Evolutionary conservation across 371 early-diverging fungal species (phyloP).

Genomic region (Syncephalastrum monosporum): DNA sequence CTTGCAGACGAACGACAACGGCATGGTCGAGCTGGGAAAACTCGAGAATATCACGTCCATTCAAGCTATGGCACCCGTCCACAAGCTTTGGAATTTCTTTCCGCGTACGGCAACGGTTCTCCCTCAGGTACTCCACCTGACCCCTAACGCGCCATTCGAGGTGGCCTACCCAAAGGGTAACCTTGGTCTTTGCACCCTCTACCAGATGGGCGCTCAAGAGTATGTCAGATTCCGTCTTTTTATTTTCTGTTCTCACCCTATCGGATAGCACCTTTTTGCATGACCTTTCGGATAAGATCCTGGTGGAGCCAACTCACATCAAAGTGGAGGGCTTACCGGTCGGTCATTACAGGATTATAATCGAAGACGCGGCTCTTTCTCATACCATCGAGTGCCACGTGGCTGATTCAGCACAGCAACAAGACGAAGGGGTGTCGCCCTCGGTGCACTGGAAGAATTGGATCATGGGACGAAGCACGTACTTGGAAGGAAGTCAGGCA

Average conservation of each 20-base stretch:
- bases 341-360: slow-evolving; percentile 24
- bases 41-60: slow-evolving; percentile 24
- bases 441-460: slow-evolving; percentile 7
- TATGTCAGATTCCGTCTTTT: slow-evolving; percentile 12
- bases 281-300: slow-evolving; percentile 11
- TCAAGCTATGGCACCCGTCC: background rate
- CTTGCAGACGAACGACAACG: slow-evolving; percentile 44
- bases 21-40: slow-evolving; percentile 41
- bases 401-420: background rate
- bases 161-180: slow-evolving; percentile 20
- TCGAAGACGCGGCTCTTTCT: background rate
- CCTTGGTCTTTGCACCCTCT: slow-evolving; percentile 17
- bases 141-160: slow-evolving; percentile 26
- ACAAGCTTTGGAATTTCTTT: slow-evolving; percentile 6
- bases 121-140: slow-evolving; percentile 24
- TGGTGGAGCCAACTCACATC: slow-evolving; percentile 6
- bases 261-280: slow-evolving; percentile 13
- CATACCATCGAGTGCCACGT: background rate
- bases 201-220: slow-evolving; percentile 14
- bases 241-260: background rate
- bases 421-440: background rate
- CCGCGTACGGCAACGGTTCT: slow-evolving; percentile 1
- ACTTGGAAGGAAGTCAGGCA: background rate
- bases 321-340: slow-evolving; percentile 26
- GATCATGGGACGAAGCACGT: background rate